phyloP scores from a whole-genome alignment of 768 basidiomycete species.

The Daedaleopsis sinensis region DNA sequence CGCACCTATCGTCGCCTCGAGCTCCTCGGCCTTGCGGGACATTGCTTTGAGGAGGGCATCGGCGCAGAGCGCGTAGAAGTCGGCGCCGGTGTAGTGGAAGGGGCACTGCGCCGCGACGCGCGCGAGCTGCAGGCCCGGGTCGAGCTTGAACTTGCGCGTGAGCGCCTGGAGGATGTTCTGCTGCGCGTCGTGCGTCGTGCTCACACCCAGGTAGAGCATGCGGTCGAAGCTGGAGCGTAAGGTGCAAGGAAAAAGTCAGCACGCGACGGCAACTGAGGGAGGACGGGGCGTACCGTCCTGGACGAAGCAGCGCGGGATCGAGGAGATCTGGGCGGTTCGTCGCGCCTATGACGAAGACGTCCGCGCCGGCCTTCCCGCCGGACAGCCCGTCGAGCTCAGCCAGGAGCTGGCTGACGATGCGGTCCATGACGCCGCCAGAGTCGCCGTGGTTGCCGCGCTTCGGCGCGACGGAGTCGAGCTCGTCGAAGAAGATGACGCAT shows the following conservation, averaged over 20 bases:
- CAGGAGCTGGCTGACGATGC: conserved; percentile 92
- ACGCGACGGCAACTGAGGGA: not conserved
- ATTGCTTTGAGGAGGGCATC: conserved; percentile 97
- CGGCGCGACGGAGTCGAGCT: conserved; percentile 92
- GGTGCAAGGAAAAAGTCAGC: not conserved
- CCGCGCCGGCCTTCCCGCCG: conserved; percentile 55
- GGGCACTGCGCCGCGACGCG: conserved; percentile 74
- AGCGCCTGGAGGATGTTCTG: conserved; percentile 85
- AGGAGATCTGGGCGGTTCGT: conserved; percentile 93
- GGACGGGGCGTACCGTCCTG: conserved; percentile 66
- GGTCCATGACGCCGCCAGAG: conserved; percentile 97
- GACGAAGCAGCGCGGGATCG: conserved; percentile 86
- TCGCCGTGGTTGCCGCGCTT: conserved; percentile 95
- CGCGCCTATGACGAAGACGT: conserved; percentile 94
- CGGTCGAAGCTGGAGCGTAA: conserved; percentile 78
- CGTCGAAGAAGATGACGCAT: conserved; percentile 97
- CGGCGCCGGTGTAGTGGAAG: conserved; percentile 96
- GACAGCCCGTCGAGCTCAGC: conserved; percentile 95
- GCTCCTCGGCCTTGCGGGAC: conserved; percentile 78
- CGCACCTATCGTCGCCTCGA: conserved; percentile 79
- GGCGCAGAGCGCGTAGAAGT: conserved; percentile 96
- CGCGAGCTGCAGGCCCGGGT: conserved; percentile 64
- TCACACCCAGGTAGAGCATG: conserved; percentile 94
- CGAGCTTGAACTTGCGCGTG: conserved; percentile 89
- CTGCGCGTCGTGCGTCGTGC: conserved; percentile 84